Evolutionary conservation across 345 rosid genomes (phyloP), one percentile per base, ranked within the genome.

Genomic region (Sonneratia caseolaris): DNA sequence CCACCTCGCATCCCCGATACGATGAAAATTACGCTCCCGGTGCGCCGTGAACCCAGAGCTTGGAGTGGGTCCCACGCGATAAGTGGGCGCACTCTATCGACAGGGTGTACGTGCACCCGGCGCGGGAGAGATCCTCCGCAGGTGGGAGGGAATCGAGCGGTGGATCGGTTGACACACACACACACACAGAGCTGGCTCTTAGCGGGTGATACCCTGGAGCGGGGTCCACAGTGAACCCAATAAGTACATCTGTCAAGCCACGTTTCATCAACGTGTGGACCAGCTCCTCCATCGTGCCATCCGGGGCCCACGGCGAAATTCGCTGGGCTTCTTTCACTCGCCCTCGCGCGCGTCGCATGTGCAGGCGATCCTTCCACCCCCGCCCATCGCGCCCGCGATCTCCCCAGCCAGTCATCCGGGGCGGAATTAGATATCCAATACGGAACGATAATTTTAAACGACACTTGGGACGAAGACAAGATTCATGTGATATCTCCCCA

Each of bases 181-280:
- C 32, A 27, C 32, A 27, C 32, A 27, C 32, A 27, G 59, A 72
- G 74, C 69, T 64, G 74, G 67, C 68, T 37, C 48, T 70, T 35
- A 64, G 69, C 40, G 14, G 49, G 68, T 13, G 32, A 48, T 43
- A 62, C 24, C 24, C 53, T 57, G 32, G 74, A 0, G 68, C 57
- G 16, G 61, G 74, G 74, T 35, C 35, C 74, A 38, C 43, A 14
- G 49, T 45, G 68, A 32, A 7, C 24, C 24, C 45, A 49, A 16
- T 36, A 9, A 38, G 51, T 21, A 45, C 19, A 27, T 1, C 67
- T 72, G 74, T 47, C 64, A 21, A 27, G 59, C 59, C 74, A 72
- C 74, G 68, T 72, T 72, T 72, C 56, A 45, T 19, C 55, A 72
- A 72, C 74, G 74, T 72, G 74, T 62, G 74, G 68, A 72, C 74